These are phyloP conservation scores for Solanum tarijense DNA, from an alignment of 257 asterid species.

Conservation along the genomic window DNA sequence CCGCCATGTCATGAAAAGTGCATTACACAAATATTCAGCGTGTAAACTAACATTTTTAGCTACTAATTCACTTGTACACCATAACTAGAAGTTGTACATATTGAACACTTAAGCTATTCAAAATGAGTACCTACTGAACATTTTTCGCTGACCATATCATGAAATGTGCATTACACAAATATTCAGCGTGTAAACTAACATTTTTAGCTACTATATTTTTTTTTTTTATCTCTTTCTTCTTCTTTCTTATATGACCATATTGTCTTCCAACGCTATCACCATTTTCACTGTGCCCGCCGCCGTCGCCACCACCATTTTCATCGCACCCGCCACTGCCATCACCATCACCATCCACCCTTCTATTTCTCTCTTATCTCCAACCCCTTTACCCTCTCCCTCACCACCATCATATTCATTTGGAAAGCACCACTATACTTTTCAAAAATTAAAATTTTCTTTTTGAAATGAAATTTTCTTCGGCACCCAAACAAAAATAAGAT, in stretches of 20 bases:
- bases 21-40: background rate
- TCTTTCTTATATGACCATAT: background rate
- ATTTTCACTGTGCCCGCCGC: no score
- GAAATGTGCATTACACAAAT: background rate
- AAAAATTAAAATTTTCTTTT: no score
- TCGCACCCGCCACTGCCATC: fast-evolving
- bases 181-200: background rate
- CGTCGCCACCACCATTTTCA: background rate
- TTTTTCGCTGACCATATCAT: background rate
- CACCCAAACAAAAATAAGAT: background rate
- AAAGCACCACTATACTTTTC: background rate
- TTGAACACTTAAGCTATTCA: background rate
- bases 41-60: background rate
- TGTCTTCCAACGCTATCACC: background rate
- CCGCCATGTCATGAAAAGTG: background rate
- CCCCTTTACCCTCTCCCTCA: background rate
- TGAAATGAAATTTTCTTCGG: background rate
- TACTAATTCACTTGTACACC: background rate
- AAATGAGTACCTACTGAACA: background rate
- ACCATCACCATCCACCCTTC: background rate
- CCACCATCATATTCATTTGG: background rate
- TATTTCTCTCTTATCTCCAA: background rate
- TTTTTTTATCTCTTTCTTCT: background rate
- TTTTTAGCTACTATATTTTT: background rate
- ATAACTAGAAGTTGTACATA: background rate